Evolutionary conservation across 768 basidiomycete species (phyloP), one percentile per base, ranked within the genome.

Genomic region (Boletus tylopilopsis): DNA sequence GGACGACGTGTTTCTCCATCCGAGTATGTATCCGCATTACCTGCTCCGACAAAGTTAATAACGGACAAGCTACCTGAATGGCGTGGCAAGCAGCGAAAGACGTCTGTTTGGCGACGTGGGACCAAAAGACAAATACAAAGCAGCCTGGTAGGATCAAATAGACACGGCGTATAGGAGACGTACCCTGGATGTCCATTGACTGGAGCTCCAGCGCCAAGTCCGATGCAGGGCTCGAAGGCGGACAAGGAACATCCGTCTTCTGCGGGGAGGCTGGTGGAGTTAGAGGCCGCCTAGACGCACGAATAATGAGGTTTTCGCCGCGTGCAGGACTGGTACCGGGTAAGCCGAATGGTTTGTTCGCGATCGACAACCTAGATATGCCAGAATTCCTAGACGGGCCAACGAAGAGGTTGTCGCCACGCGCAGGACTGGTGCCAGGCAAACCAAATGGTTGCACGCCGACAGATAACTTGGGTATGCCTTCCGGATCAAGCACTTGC

Each of bases 141-240:
- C 4, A 42, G 5, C 49, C 40, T 27, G 9, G 27, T 18, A 39
- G 6, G 19, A 55, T 46, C 49, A 44, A 36, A 19, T n/a, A 37
- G 23, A 33, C 13, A 13, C 16, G 33, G 13, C 41, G 15, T 23
- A 41, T 19, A 6, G 30, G 24, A 51, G 7, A 69, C 66, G 49
- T 60, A 68, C 66, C 66, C n/a, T 54, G 19, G 2, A 69, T 50
- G 35, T 39, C 50, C 54, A 68, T 59, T 12, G 56, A 68, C 15
- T 29, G 35, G 19, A 69, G 24, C 6, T 47, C 62, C 24, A 57
- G 48, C 3, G 43, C 50, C 55, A 68, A 45, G 41, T 57, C 61
- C 0, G 36, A 52, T 10, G 54, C 54, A 40, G 55, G 64, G 34
- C 59, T 63, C 11, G 57, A 45, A 34, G 54, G 54, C 22, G 55